Percentiles rank a stretch among this genome's conserved stretches.
Conservation (phyloP, 176 grass and related monocot genomes). For the Urochloa ruziziensis region DNA sequence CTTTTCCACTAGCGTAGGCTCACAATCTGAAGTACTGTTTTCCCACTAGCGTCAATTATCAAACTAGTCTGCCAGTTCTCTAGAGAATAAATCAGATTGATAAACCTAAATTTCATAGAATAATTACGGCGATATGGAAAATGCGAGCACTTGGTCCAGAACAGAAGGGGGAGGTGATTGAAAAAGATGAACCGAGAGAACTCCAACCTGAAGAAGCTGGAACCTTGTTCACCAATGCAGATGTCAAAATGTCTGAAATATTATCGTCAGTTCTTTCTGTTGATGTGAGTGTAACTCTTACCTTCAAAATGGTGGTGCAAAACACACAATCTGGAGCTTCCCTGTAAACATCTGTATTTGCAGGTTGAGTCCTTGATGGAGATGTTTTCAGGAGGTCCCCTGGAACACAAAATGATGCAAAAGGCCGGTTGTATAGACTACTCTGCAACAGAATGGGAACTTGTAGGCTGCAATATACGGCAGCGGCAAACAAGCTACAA, state of each 20-base stretch:
- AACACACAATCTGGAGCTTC: background rate
- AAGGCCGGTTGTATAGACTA: slow-evolving; percentile 85
- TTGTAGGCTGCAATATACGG: slow-evolving; percentile 57
- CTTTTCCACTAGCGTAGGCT: background rate
- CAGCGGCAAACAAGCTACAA: slow-evolving; percentile 75
- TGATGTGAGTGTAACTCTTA: slow-evolving; percentile 51
- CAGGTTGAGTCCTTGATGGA: slow-evolving; percentile 79
- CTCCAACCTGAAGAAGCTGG: slow-evolving; percentile 50
- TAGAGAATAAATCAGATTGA: background rate
- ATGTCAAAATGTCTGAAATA: slow-evolving; percentile 82
- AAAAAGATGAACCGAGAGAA: slow-evolving; percentile 71
- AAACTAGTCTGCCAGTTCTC: background rate
- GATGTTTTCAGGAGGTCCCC: slow-evolving; percentile 72
- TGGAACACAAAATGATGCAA: slow-evolving; percentile 85
- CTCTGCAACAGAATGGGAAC: slow-evolving; percentile 70
- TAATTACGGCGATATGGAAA: slow-evolving; percentile 88
- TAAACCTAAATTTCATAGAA: slow-evolving; percentile 43
- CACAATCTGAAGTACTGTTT: background rate
- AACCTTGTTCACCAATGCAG: slow-evolving; percentile 72
- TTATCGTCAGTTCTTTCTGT: slow-evolving; percentile 67
- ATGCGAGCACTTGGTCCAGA: slow-evolving; percentile 62
- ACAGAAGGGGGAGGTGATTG: slow-evolving; percentile 57
- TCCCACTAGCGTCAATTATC: background rate
- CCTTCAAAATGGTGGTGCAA: background rate
- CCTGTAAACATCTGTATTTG: background rate